Evolutionary conservation across 2,329 filamentous ascomycete species (phyloP).

Genomic region (Penicillium occitanis): DNA sequence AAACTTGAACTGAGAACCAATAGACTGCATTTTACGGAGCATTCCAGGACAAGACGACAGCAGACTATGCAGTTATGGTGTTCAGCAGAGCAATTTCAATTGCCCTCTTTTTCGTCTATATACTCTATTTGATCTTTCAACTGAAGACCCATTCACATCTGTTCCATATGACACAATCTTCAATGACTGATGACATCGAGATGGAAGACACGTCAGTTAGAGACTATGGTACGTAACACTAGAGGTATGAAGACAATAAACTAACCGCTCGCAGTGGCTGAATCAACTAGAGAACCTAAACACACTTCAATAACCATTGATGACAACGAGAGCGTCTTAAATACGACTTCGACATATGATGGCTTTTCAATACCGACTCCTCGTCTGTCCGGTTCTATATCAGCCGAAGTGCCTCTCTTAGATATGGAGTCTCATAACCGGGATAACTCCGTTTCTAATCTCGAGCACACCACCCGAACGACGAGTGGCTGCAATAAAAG

Average conservation of each 20-base stretch:
- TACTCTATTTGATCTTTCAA: not conserved
- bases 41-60: not conserved
- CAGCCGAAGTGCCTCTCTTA: not conserved
- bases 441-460: not conserved
- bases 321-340: not conserved
- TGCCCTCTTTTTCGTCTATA: not conserved
- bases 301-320: not conserved
- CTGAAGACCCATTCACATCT: constrained; percentile 51
- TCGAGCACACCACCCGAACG: not conserved
- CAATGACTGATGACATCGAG: constrained; percentile 53
- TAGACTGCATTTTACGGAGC: not conserved
- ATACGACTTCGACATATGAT: not conserved
- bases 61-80: not conserved
- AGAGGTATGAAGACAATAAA: not conserved
- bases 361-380: not conserved
- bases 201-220: not conserved
- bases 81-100: not conserved
- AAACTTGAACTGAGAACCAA: not conserved
- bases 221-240: not conserved
- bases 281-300: not conserved
- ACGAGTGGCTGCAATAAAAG: not conserved
- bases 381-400: not conserved
- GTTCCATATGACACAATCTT: constrained; percentile 62
- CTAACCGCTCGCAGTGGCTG: not conserved
- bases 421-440: not conserved